Base-by-base conservation (phyloP, 495 filamentous ascomycete species). In the Tuber microsphaerosporum region DNA sequence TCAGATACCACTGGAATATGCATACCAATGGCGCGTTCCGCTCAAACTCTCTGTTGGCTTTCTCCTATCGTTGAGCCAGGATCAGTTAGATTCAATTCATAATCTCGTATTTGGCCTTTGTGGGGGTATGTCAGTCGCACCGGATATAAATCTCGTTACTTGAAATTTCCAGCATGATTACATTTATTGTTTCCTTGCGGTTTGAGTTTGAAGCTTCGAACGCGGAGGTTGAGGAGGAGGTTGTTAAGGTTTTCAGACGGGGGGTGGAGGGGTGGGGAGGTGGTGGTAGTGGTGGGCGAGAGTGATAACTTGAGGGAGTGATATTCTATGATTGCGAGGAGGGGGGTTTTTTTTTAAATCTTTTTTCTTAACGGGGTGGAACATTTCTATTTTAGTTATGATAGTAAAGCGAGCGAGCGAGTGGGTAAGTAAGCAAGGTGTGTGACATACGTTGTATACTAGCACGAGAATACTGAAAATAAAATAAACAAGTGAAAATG, bases 141-240 rank as follows among this genome's bases (percentile, higher is more conserved):
- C n/a, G n/a, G n/a, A n/a, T n/a, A n/a, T n/a, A n/a, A n/a, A n/a
- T n/a, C n/a, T n/a, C n/a, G n/a, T n/a, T n/a, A n/a, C n/a, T n/a
- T n/a, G n/a, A n/a, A n/a, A n/a, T n/a, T n/a, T n/a, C n/a, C n/a
- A n/a, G n/a, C n/a, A n/a, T n/a, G n/a, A n/a, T n/a, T n/a, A n/a
- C n/a, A n/a, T n/a, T n/a, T n/a, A n/a, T n/a, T n/a, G n/a, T n/a
- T n/a, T n/a, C n/a, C n/a, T n/a, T n/a, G n/a, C n/a, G n/a, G 86
- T 99, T 98, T 85, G 95, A 99, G 82, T 99, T 97, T 85, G 94
- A 98, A 84, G 92, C 94, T 20, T 89, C 87, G 76, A 94, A 87
- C 80, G 85, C 87, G 1, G 88, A 89, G 43, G 93, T 95, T 81
- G 94, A 94, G n/a, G 87, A 88, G 44, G 93, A 95, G 83, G 93